A percentile compares a stretch with the other conserved stretches of the same genome.
Conservation (phyloP, 108 stramenopile species). For the Fistulifera pelliculosa region DNA sequence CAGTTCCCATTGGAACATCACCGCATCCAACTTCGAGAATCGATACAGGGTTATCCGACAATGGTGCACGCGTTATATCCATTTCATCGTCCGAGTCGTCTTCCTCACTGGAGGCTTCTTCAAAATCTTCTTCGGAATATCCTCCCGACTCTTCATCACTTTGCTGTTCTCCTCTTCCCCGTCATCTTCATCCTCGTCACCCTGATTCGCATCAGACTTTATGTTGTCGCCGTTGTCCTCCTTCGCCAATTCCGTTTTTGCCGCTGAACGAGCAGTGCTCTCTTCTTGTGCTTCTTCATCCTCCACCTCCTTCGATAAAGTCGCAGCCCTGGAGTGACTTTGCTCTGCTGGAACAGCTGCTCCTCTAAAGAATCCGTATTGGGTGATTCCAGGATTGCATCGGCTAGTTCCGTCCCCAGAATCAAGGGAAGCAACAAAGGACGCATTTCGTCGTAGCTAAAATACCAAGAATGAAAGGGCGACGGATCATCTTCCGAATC, state of each 20-base stretch:
- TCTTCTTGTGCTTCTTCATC: too few relatives aligned
- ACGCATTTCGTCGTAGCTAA: constrained; percentile 61
- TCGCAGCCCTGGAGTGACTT: too few relatives aligned
- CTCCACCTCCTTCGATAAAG: too few relatives aligned
- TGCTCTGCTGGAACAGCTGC: too few relatives aligned
- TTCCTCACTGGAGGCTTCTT: constrained; percentile 32
- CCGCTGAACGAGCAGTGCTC: too few relatives aligned
- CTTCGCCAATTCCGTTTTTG: too few relatives aligned
- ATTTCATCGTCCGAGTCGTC: constrained; percentile 18
- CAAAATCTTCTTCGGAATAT: constrained; percentile 25
- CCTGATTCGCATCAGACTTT: too few relatives aligned
- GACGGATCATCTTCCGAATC: constrained; percentile 29
- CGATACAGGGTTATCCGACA: constrained; percentile 33
- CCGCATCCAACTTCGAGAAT: constrained; percentile 81
- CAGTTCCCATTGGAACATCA: constrained; percentile 58
- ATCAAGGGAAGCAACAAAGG: constrained; percentile 66
- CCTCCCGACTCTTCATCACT: constrained; percentile 19
- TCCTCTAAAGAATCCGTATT: too few relatives aligned
- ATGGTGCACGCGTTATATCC: constrained; percentile 12
- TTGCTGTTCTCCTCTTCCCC: constrained; percentile 17
- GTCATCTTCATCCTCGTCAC: constrained; percentile 3
- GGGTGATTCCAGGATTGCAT: not conserved
- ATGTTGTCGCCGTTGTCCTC: too few relatives aligned
- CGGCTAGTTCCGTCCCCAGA: constrained; percentile 30
- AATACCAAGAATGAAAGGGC: constrained; percentile 74